These are phyloP conservation scores for Neocatenulostroma microsporum DNA, from an alignment of 2,329 filamentous ascomycete species.

Conservation along the genomic window DNA sequence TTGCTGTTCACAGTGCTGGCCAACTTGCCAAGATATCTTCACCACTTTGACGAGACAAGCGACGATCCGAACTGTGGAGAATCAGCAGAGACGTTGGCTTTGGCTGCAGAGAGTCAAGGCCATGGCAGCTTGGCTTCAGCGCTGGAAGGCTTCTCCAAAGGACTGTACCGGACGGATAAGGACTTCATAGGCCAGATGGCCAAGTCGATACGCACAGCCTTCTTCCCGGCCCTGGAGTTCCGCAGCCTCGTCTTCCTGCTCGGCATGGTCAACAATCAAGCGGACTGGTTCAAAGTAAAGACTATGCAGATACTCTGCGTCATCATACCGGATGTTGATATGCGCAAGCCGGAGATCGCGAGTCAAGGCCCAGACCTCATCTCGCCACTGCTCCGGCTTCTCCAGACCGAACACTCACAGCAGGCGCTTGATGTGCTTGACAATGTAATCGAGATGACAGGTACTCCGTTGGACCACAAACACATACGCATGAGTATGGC, in stretches of 20 bases:
- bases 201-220: conserved; percentile 65
- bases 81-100: conserved; percentile 62
- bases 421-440: conserved; percentile 87
- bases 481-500: conserved; percentile 98
- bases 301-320: conserved; percentile 84
- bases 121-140: conserved; percentile 60
- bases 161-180: conserved; percentile 57
- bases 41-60: conserved; percentile 61
- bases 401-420: conserved; percentile 91
- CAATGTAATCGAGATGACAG: conserved; percentile 89
- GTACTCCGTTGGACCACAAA: conserved; percentile 79
- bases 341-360: conserved; percentile 83
- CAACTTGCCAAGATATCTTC: conserved; percentile 81
- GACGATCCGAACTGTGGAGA: conserved; percentile 50
- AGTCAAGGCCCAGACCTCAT: conserved; percentile 91
- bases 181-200: conserved; percentile 73
- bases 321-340: conserved; percentile 82
- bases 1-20: conserved; percentile 80
- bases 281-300: conserved; percentile 84
- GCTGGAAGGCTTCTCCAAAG: conserved; percentile 61
- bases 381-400: conserved; percentile 76
- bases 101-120: conserved; percentile 65
- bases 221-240: conserved; percentile 76
- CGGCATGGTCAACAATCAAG: conserved; percentile 80
- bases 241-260: conserved; percentile 82